These are phyloP conservation scores for Afroboletus lepidellus DNA, from an alignment of 1,284 basidiomycete genomes.

Conservation along the genomic window DNA sequence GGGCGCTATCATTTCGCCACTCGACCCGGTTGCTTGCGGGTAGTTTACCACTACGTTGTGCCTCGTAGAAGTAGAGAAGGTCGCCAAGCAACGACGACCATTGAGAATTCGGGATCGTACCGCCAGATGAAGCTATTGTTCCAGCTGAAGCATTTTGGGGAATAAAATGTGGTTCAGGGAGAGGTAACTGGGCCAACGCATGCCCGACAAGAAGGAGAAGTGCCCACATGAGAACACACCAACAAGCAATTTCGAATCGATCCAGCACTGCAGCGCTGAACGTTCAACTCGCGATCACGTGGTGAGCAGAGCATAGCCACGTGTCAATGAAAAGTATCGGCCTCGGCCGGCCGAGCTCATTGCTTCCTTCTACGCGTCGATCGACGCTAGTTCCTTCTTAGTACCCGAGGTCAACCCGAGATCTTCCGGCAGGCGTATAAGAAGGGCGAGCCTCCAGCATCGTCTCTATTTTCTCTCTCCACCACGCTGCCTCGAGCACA, in stretches of 20 bases:
- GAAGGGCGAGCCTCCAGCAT: no score
- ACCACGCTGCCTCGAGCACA: no score
- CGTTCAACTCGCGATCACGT: slow-evolving; percentile 25
- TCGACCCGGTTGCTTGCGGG: slow-evolving; percentile 69
- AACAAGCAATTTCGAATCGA: not conserved
- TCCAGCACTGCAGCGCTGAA: not conserved
- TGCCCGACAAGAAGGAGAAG: slow-evolving; percentile 22
- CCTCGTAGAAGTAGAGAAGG: slow-evolving; percentile 88
- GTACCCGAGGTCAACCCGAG: no score
- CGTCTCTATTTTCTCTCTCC: no score
- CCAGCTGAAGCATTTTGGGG: slow-evolving; percentile 64
- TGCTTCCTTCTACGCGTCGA: no score
- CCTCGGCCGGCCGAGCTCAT: no score
- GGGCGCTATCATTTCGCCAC: slow-evolving; percentile 83
- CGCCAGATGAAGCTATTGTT: slow-evolving; percentile 46
- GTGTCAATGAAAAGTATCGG: slow-evolving; percentile 15
- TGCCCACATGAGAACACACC: slow-evolving; percentile 22
- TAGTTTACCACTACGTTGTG: slow-evolving; percentile 80
- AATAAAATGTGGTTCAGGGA: slow-evolving; percentile 58
- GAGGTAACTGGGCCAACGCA: slow-evolving; percentile 52
- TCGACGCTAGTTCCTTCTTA: no score
- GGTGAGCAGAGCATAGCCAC: slow-evolving; percentile 9
- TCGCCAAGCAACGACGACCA: slow-evolving; percentile 82
- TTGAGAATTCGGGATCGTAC: slow-evolving; percentile 60
- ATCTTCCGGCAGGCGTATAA: no score